These are phyloP conservation scores for Fusarium tanahbumbuense DNA, from an alignment of 2,329 filamentous ascomycete genomes.

Conservation along the genomic window DNA sequence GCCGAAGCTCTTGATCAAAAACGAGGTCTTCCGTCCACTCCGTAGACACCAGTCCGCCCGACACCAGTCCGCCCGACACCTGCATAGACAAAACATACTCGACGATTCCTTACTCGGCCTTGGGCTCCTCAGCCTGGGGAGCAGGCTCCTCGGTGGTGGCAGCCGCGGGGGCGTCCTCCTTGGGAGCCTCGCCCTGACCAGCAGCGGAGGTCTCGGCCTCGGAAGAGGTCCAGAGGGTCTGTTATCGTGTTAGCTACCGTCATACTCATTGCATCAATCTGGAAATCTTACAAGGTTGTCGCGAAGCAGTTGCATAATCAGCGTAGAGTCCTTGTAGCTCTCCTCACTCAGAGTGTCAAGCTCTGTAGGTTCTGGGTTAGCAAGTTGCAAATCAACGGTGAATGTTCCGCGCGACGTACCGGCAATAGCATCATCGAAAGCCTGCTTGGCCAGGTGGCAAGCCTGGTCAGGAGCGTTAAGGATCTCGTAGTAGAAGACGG, in stretches of 20 bases:
- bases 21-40: slow-evolving; percentile 71
- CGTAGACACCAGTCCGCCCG: slow-evolving; percentile 71
- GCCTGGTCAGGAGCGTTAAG: slow-evolving; percentile 97
- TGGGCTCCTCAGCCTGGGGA: slow-evolving; percentile 71
- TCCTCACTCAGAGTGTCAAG: slow-evolving; percentile 97
- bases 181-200: slow-evolving; percentile 62
- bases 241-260: slow-evolving; percentile 47
- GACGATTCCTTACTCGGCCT: slow-evolving; percentile 68
- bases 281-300: slow-evolving; percentile 83
- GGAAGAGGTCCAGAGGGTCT: slow-evolving; percentile 99
- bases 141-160: slow-evolving; percentile 68
- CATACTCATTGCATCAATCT: background rate
- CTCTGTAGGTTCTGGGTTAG: slow-evolving; percentile 64
- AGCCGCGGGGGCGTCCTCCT: slow-evolving; percentile 62
- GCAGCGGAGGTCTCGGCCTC: slow-evolving; percentile 85
- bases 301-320: slow-evolving; percentile 98
- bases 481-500: slow-evolving; percentile 99
- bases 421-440: slow-evolving; percentile 97
- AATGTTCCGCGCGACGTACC: slow-evolving; percentile 52
- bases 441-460: slow-evolving; percentile 99
- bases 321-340: slow-evolving; percentile 98
- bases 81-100: slow-evolving; percentile 47
- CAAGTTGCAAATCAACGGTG: background rate
- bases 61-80: slow-evolving; percentile 62
- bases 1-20: slow-evolving; percentile 62